Evolutionary conservation across 2,329 filamentous ascomycete genomes (phyloP), one percentile per base, ranked within the genome.

Genomic region (Talaromyces sp.): DNA sequence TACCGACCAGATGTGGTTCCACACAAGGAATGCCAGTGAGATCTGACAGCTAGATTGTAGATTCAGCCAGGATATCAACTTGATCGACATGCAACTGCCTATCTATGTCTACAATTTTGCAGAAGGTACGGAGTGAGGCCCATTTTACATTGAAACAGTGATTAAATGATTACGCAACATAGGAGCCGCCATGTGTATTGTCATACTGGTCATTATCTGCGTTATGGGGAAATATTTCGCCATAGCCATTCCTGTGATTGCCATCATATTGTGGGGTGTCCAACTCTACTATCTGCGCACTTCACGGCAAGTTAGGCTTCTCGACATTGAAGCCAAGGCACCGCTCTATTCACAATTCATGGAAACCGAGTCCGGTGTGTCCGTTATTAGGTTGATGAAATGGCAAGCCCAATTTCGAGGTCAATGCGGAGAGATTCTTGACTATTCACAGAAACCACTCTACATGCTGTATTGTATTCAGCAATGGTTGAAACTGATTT

Each of bases 281-380:
- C 86, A 88, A 66, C 82, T 78, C 57, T 80, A 86, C 59, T 88
- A 89, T 68, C 77, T 89, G 2, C 79, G 83, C 0, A 89, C 86
- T 0, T 88, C 85, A 1, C 77, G 86, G 0, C 87, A 88, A 71
- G 71, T 89, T 7, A 80, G 87, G 52, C 78, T 87, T 24, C 72
- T 89, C 4, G 87, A 89, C 56, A 79, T 89, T 0, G 87, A 89
- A 72, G 81, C 84, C 1, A 88, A 88, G 68, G 82, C 83, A 1
- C 85, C 85, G 0, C 74, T 88, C 0, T 87, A 85, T 75, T 83
- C 79, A n/a, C 77, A 87, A 65, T 87, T 87, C 68, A 77, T 82
- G 24, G 85, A 87, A 67, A 83, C 82, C 2, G 78, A 86, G 52
- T 80, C 80, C 43, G 86, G 86, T 39, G 70, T 87, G 0, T 76